These are phyloP conservation scores for Fonsecaea erecta DNA, from an alignment of 2,329 filamentous ascomycete genomes.

Conservation along the genomic window DNA sequence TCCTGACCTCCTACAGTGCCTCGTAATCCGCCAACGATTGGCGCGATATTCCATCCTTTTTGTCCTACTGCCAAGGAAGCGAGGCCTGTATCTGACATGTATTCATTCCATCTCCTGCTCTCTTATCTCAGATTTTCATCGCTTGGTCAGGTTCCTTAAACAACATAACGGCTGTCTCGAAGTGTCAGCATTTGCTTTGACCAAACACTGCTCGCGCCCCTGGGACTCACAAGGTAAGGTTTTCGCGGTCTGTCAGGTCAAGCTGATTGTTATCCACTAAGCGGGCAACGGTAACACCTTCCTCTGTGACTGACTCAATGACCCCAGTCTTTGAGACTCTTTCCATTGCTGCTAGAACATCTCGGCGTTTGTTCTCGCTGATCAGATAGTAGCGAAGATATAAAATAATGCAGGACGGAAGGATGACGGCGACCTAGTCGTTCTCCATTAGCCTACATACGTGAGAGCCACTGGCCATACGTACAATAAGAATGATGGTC, in stretches of 20 bases:
- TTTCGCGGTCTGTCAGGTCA: constrained; percentile 61
- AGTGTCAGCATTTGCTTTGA: not conserved
- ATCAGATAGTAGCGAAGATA: constrained; percentile 49
- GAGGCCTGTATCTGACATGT: too few species aligned
- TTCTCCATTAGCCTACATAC: not conserved
- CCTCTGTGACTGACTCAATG: constrained; percentile 52
- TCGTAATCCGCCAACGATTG: too few species aligned
- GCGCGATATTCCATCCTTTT: too few species aligned
- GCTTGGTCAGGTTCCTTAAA: not conserved
- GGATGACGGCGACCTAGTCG: constrained; percentile 44
- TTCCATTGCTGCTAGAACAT: constrained; percentile 42
- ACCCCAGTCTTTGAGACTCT: constrained; percentile 11
- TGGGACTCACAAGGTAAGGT: constrained; percentile 39
- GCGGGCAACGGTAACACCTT: constrained; percentile 40
- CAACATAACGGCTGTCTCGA: not conserved
- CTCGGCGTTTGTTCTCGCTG: constrained; percentile 55
- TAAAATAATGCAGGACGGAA: constrained; percentile 49
- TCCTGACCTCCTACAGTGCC: too few species aligned
- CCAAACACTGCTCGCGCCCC: not conserved
- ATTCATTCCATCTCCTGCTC: too few species aligned
- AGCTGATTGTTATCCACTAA: constrained; percentile 46
- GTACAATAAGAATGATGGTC: constrained; percentile 39
- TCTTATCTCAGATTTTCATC: too few species aligned
- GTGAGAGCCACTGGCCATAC: not conserved
- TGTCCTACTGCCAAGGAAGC: too few species aligned